Evolutionary conservation across 176 grass and related monocot species (phyloP).

Genomic region (Aegilops longissima): DNA sequence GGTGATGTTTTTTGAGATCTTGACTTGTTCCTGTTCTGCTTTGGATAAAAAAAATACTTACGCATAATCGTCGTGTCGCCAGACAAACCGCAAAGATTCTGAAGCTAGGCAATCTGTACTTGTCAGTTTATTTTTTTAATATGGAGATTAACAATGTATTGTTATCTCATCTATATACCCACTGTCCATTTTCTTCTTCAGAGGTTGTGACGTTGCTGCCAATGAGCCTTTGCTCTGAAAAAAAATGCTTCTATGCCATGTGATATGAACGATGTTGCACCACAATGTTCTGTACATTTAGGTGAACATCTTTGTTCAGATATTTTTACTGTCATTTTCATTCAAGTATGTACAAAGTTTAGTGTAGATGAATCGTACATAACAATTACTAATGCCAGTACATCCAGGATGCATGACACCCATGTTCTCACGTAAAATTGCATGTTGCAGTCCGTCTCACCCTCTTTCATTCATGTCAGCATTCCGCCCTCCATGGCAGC

Average conservation of each 20-base stretch:
- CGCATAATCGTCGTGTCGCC: neutral
- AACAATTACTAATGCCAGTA: slow-evolving; percentile 30
- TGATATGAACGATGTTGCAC: slow-evolving; percentile 5
- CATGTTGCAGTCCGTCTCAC: no score
- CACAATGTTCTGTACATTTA: slow-evolving; percentile 55
- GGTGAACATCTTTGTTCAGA: slow-evolving; percentile 31
- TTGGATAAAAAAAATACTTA: neutral
- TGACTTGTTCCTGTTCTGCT: slow-evolving; percentile 24
- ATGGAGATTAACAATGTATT: no score
- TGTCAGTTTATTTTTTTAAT: neutral
- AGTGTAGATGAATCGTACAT: slow-evolving; percentile 33
- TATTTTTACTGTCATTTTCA: slow-evolving; percentile 10
- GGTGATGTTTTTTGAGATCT: slow-evolving; percentile 7
- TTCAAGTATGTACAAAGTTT: slow-evolving; percentile 15
- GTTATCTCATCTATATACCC: no score
- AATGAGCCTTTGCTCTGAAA: neutral
- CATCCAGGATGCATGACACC: neutral
- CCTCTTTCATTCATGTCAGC: no score
- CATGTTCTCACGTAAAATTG: slow-evolving; percentile 27
- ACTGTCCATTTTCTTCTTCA: no score
- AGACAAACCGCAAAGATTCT: neutral
- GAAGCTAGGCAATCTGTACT: neutral
- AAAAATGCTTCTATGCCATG: slow-evolving; percentile 24
- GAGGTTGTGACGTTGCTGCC: neutral
- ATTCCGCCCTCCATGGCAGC: no score